Evolutionary conservation across 768 basidiomycete species (phyloP), one percentile per base, ranked within the genome.

Genomic region (Russula sp.): DNA sequence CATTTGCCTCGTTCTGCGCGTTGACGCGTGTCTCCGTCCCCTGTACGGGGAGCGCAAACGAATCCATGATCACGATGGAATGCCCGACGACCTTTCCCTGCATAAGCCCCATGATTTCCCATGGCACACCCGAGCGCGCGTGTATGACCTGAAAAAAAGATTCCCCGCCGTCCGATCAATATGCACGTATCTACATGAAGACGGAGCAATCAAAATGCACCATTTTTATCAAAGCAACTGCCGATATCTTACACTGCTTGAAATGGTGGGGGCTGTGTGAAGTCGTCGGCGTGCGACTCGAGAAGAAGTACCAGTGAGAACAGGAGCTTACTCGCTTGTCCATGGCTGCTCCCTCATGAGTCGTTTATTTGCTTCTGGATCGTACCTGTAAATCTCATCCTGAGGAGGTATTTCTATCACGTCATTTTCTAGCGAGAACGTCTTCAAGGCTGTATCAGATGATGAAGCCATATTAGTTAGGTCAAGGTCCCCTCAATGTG

Each of bases 101-200:
- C 94, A 99, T 97, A 36, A 98, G 83, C 11, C 96, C 96, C 96
- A 99, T 99, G 73, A 99, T 97, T 77, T 99, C 96, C 78, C 98
- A 92, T 63, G 90, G 89, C 6, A 97, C 96, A 64, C 96, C 96
- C 2, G 96, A 98, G 57, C 96, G 87, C 36, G 96, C 96, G 74
- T 98, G 96, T 74, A 98, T 98, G 67, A 98, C 90, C 96, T 98
- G 76, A 18, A 40, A 40, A 13, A 76, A 78, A 64, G 16, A 13
- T 54, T 34, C 44, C 60, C 22, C 38, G 9, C 38, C 8, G 20
- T 34, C 18, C 58, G n/a, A 40, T 61, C 67, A 71, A 67, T n/a
- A 24, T n/a, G 13, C 28, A 28, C 26, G 50, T 8, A n/a, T 38
- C 28, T 59, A 53, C 63, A 13, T 24, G 44, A 24, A 8, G 38